These are phyloP conservation scores for Actinomortierella ambigua DNA, from an alignment of 371 early-diverging fungal species.

Conservation along the genomic window DNA sequence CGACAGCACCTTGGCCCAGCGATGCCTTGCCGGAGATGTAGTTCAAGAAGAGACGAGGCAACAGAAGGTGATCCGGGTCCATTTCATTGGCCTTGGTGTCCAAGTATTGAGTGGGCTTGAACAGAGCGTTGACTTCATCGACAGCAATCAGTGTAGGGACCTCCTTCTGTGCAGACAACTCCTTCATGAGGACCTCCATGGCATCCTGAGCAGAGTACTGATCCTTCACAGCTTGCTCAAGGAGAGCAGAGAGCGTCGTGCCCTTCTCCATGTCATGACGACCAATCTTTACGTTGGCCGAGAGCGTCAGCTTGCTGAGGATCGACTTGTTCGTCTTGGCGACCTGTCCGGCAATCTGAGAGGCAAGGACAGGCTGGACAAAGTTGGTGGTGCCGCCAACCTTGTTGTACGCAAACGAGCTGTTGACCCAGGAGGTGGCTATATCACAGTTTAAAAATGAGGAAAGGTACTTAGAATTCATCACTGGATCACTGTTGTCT, in stretches of 20 bases:
- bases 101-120: constrained; percentile 45
- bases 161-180: constrained; percentile 36
- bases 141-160: constrained; percentile 45
- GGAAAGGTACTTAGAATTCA: no score
- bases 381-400: constrained; percentile 31
- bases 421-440: constrained; percentile 47
- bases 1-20: constrained; percentile 39
- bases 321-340: constrained; percentile 31
- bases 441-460: background rate
- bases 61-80: constrained; percentile 37
- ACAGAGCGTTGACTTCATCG: constrained; percentile 48
- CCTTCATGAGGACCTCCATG: constrained; percentile 47
- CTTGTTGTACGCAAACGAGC: constrained; percentile 46
- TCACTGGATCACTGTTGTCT: no score
- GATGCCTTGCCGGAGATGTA: constrained; percentile 47
- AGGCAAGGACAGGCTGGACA: constrained; percentile 44
- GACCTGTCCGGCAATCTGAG: constrained; percentile 41
- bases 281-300: constrained; percentile 27
- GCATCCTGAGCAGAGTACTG: constrained; percentile 46
- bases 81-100: constrained; percentile 38
- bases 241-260: constrained; percentile 28
- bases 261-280: constrained; percentile 40
- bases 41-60: constrained; percentile 43
- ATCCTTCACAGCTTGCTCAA: constrained; percentile 42
- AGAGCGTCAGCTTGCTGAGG: constrained; percentile 30